Percentiles rank a stretch among this genome's conserved stretches.
Conservation (phyloP, 352 stramenopile genomes). For the Pythium monospermum region DNA sequence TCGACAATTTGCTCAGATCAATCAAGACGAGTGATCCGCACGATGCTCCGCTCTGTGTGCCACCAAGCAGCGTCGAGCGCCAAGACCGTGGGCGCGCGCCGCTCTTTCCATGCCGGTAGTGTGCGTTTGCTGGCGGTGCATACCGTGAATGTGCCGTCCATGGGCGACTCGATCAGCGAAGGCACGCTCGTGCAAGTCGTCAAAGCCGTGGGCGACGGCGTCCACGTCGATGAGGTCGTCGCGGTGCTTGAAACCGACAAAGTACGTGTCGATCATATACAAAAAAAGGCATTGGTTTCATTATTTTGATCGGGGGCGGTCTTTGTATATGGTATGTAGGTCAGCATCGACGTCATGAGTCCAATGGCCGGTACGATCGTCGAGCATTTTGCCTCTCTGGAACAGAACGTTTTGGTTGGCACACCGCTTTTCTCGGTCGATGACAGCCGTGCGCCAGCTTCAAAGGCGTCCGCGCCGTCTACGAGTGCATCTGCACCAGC, state of each 20-base stretch:
- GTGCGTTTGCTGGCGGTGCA: conserved; percentile 37
- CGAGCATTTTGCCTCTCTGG: conserved; percentile 92
- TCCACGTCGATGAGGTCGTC: conserved; percentile 95
- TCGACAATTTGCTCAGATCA: not conserved
- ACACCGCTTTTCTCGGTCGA: conserved; percentile 92
- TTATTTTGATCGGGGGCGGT: not conserved
- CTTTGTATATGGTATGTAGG: conserved; percentile 21
- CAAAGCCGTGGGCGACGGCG: conserved; percentile 89
- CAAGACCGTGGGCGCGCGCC: conserved; percentile 17
- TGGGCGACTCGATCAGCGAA: conserved; percentile 97
- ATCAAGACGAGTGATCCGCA: not conserved
- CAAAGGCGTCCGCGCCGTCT: conserved; percentile 13
- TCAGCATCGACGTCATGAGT: conserved; percentile 90
- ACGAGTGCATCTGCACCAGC: conserved; percentile 6
- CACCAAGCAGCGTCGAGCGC: conserved; percentile 4
- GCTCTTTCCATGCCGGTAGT: conserved; percentile 44
- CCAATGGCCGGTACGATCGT: conserved; percentile 88
- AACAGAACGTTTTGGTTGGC: conserved; percentile 96
- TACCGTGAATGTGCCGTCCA: conserved; percentile 83
- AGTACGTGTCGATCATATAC: conserved; percentile 42
- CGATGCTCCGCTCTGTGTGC: conserved; percentile 18
- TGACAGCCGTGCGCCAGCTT: conserved; percentile 44
- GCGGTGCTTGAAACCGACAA: conserved; percentile 99
- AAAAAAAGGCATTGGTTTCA: not conserved
- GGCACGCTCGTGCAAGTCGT: conserved; percentile 96